Evolutionary conservation across 495 filamentous ascomycete species (phyloP).

Genomic region (Letharia columbiana): DNA sequence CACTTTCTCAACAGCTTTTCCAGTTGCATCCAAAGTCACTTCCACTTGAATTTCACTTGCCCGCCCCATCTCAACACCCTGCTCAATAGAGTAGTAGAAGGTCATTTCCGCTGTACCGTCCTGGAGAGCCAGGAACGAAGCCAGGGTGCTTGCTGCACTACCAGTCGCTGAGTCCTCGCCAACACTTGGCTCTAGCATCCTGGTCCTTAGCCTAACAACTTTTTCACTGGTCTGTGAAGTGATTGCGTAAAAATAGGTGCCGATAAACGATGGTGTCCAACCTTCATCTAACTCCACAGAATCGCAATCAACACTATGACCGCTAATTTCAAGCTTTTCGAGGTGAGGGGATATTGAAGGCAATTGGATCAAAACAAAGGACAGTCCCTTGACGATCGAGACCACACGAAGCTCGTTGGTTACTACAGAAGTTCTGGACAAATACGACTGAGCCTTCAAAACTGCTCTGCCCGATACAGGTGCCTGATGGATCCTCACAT

Average conservation of each 20-base stretch:
- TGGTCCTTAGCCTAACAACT: conserved; percentile 32
- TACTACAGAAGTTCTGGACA: conserved; percentile 11
- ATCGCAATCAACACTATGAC: conserved; percentile 12
- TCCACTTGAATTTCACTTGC: conserved; percentile 45
- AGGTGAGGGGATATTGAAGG: conserved; percentile 28
- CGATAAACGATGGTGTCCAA: conserved; percentile 45
- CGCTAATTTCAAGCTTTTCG: conserved; percentile 22
- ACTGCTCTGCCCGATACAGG: conserved; percentile 23
- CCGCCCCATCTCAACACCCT: conserved; percentile 67
- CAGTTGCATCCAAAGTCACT: conserved; percentile 29
- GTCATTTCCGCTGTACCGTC: conserved; percentile 26
- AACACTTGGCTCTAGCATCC: conserved; percentile 45
- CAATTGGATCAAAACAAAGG: conserved; percentile 50
- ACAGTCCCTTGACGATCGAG: conserved; percentile 64
- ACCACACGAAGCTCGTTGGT: conserved; percentile 37
- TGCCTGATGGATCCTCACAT: conserved; percentile 48
- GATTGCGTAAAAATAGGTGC: conserved; percentile 49
- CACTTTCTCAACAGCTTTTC: conserved; percentile 36
- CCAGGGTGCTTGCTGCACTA: conserved; percentile 50
- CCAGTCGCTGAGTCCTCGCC: conserved; percentile 66
- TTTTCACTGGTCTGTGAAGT: conserved; percentile 24
- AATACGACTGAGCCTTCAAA: conserved; percentile 26
- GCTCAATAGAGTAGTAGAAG: conserved; percentile 44
- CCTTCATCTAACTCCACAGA: conserved; percentile 43
- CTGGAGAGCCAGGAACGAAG: conserved; percentile 45